These are phyloP conservation scores for Knufia petricola DNA, from an alignment of 2,329 filamentous ascomycete species.

Conservation along the genomic window DNA sequence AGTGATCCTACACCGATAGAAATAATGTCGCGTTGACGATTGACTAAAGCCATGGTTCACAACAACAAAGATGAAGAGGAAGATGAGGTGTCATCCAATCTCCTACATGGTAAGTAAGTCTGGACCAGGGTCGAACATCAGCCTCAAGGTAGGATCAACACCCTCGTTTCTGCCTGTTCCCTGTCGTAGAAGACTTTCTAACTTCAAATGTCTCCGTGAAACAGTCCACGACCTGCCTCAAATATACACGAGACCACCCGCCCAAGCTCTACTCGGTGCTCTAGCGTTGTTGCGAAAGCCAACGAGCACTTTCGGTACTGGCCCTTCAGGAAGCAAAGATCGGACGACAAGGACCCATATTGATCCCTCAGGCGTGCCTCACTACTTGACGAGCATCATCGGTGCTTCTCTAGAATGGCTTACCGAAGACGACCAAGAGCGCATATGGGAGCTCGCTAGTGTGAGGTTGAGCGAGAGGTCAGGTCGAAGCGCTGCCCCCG, in stretches of 20 bases:
- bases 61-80: background rate
- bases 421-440: conserved; percentile 35
- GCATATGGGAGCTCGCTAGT: conserved; percentile 65
- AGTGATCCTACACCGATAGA: too few relatives aligned
- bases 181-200: background rate
- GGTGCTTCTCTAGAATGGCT: conserved; percentile 38
- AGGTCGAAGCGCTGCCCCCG: conserved; percentile 61
- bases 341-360: conserved; percentile 27
- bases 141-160: background rate
- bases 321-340: conserved; percentile 12
- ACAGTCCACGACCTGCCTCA: conserved; percentile 66
- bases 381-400: conserved; percentile 40
- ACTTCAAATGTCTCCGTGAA: background rate
- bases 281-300: conserved; percentile 58
- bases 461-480: conserved; percentile 74
- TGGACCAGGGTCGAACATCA: background rate
- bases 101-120: conserved; percentile 8
- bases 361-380: conserved; percentile 32
- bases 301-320: conserved; percentile 42
- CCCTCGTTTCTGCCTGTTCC: background rate
- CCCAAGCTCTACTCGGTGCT: conserved; percentile 51
- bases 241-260: conserved; percentile 65
- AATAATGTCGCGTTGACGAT: too few relatives aligned
- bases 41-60: background rate
- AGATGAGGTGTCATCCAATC: background rate